Evolutionary conservation across 1,284 basidiomycete species (phyloP).

Genomic region (Cutaneotrichosporon sp.): DNA sequence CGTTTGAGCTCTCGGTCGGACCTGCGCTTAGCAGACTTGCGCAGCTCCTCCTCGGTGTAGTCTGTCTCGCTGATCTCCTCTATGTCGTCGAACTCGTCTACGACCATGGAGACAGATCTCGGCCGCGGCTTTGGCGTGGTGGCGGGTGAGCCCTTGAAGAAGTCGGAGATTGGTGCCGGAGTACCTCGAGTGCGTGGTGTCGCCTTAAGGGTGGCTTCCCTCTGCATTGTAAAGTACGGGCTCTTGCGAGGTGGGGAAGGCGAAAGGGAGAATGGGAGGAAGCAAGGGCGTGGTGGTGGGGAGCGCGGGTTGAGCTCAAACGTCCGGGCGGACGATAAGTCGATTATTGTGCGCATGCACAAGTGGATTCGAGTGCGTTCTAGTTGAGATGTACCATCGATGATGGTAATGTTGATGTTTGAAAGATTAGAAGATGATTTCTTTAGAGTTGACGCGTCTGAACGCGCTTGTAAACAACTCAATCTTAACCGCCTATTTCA

Average conservation of each 20-base stretch:
- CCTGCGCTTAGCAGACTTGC: slow-evolving; percentile 11
- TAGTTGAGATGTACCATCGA: neutral
- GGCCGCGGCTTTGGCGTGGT: neutral
- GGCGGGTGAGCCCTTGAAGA: neutral
- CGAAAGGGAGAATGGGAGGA: neutral
- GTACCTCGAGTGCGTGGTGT: neutral
- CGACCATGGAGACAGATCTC: neutral
- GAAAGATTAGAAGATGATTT: neutral
- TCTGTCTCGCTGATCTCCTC: slow-evolving; percentile 17
- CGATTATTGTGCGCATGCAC: slow-evolving; percentile 7
- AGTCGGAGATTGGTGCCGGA: neutral
- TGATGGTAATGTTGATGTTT: neutral
- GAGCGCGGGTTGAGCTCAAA: neutral
- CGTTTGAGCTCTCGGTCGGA: neutral
- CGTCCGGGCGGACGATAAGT: slow-evolving; percentile 4
- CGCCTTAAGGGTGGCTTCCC: neutral
- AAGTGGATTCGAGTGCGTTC: neutral
- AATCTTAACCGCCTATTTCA: neutral
- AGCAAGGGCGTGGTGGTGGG: neutral
- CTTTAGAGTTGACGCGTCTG: neutral
- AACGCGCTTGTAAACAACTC: neutral
- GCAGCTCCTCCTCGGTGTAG: slow-evolving; percentile 12
- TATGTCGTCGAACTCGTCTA: slow-evolving; percentile 19
- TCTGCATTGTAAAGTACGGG: neutral
- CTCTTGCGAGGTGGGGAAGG: neutral